Evolutionary conservation across 768 basidiomycete genomes (phyloP).

Genomic region (Tephrocybe sp.): DNA sequence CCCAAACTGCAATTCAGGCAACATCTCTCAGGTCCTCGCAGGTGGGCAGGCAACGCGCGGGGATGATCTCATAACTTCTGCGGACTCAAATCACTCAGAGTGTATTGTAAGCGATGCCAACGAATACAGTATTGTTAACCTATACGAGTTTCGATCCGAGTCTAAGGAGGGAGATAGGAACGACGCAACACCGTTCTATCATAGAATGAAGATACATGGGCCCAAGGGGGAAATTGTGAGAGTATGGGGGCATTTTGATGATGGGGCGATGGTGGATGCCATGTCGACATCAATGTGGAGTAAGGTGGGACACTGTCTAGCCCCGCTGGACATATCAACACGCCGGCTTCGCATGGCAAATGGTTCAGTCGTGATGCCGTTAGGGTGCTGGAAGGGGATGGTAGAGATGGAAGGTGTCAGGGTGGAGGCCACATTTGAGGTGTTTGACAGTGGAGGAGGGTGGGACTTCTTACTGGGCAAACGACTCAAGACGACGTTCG

Average conservation of each 20-base stretch:
- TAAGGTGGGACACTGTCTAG: not conserved
- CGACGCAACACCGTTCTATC: conserved; percentile 4
- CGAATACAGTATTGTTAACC: not conserved
- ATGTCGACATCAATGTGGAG: conserved; percentile 9
- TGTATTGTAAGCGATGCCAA: conserved; percentile 9
- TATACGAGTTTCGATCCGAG: not conserved
- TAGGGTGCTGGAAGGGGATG: not conserved
- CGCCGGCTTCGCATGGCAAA: conserved; percentile 23
- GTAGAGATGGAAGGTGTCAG: not conserved
- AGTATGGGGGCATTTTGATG: conserved; percentile 17
- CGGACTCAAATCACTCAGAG: not conserved
- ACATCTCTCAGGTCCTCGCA: not conserved
- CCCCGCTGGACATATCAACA: not conserved
- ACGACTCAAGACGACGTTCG: conserved; percentile 22
- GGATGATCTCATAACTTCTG: conserved; percentile 15
- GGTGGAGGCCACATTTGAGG: conserved; percentile 15
- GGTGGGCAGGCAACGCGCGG: conserved; percentile 7
- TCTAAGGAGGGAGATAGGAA: not conserved
- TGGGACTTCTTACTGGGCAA: conserved; percentile 31
- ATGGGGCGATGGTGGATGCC: conserved; percentile 22
- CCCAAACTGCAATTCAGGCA: not conserved
- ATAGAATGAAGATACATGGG: not conserved
- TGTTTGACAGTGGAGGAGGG: conserved; percentile 20
- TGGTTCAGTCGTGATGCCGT: conserved; percentile 4
- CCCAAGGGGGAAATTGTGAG: not conserved